These are phyloP conservation scores for Pichia sp. DNA, from an alignment of 1,139 yeast genomes.

Conservation along the genomic window DNA sequence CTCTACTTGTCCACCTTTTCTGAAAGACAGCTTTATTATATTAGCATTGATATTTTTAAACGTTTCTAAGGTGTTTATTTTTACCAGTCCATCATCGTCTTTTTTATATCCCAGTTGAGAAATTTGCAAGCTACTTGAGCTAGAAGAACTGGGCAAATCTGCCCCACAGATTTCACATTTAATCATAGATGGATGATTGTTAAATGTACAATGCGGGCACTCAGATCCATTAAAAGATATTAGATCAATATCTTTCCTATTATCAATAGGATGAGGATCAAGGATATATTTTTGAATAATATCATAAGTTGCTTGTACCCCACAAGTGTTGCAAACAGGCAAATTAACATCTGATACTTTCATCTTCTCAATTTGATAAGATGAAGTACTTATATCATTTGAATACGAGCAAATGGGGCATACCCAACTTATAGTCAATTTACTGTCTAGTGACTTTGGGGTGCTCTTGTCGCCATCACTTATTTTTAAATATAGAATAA, in stretches of 20 bases:
- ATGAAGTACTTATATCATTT: constrained; percentile 36
- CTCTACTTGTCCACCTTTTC: constrained; percentile 50
- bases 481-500: constrained; percentile 31
- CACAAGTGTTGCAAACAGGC: constrained; percentile 74
- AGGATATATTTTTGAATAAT: constrained; percentile 30
- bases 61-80: background rate
- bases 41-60: background rate
- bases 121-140: no score
- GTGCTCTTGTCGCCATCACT: background rate
- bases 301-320: constrained; percentile 46
- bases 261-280: background rate
- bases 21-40: constrained; percentile 51
- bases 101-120: no score
- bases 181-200: constrained; percentile 72
- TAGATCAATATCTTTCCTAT: constrained; percentile 13
- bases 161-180: constrained; percentile 87
- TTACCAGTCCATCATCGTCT: background rate
- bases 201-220: constrained; percentile 81
- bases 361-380: constrained; percentile 16
- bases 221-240: constrained; percentile 36
- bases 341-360: constrained; percentile 18
- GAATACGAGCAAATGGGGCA: constrained; percentile 80
- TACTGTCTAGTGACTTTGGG: background rate
- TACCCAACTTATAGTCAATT: constrained; percentile 43
- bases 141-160: constrained; percentile 22